phyloP scores from a whole-genome alignment of 2,329 filamentous ascomycete species.

The Xylaria sp. region DNA sequence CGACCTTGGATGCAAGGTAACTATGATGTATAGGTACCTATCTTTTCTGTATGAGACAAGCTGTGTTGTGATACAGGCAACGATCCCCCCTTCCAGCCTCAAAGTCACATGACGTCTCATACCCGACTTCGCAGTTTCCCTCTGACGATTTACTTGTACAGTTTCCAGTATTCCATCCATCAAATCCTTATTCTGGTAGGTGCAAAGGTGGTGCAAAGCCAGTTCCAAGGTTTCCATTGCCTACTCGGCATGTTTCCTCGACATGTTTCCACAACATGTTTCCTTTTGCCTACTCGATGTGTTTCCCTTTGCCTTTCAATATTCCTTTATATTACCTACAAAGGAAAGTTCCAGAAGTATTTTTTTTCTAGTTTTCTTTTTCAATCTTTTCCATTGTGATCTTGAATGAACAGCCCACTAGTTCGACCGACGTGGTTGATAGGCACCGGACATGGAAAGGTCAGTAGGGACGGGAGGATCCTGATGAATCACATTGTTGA shows the following conservation, averaged over 20 bases:
- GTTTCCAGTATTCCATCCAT: not conserved
- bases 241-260: no score
- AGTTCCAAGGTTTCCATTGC: not conserved
- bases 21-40: not conserved
- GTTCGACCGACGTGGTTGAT: not conserved
- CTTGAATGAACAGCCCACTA: not conserved
- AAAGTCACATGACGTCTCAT: not conserved
- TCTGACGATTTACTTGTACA: not conserved
- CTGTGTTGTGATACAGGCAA: conserved; percentile 8
- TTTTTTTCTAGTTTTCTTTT: not conserved
- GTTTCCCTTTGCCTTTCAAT: not conserved
- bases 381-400: no score
- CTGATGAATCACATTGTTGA: not conserved
- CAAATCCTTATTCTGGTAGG: not conserved
- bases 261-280: no score
- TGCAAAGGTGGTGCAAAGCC: no score
- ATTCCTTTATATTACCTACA: not conserved
- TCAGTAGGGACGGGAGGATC: not conserved
- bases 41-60: not conserved
- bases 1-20: not conserved
- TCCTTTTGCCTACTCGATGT: no score
- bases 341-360: not conserved
- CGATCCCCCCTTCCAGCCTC: not conserved
- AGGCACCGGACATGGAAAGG: conserved; percentile 20
- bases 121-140: not conserved